Evolutionary conservation across 768 basidiomycete species (phyloP).

Genomic region (Lentinus brumalis): DNA sequence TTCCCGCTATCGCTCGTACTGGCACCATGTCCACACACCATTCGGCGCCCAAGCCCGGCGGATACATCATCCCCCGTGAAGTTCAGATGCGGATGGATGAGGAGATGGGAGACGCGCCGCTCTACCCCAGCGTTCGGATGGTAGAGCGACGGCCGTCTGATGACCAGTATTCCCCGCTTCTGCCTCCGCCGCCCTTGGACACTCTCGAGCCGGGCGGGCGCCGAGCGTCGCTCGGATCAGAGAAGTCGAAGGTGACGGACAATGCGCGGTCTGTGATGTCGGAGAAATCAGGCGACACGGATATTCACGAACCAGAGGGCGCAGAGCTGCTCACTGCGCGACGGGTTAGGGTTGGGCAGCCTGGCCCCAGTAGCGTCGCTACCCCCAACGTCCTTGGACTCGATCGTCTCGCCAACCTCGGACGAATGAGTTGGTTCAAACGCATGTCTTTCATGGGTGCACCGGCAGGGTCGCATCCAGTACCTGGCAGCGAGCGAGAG

Average conservation of each 20-base stretch:
- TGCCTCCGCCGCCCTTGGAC: constrained; percentile 41
- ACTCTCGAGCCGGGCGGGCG: constrained; percentile 25
- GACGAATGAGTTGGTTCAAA: constrained; percentile 64
- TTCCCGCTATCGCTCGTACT: constrained; percentile 25
- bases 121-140: constrained; percentile 30
- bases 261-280: constrained; percentile 30
- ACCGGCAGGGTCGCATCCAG: constrained; percentile 5
- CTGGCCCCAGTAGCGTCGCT: constrained; percentile 23
- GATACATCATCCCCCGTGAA: constrained; percentile 40
- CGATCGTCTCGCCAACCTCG: constrained; percentile 45
- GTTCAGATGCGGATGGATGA: constrained; percentile 38
- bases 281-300: constrained; percentile 32
- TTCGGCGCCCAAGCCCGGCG: constrained; percentile 32
- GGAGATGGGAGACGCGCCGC: constrained; percentile 28
- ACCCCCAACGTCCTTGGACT: constrained; percentile 41
- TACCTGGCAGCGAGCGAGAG: background rate
- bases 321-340: constrained; percentile 55
- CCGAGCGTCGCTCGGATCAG: constrained; percentile 13
- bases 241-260: constrained; percentile 12
- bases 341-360: constrained; percentile 41
- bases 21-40: constrained; percentile 16
- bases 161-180: constrained; percentile 36
- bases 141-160: constrained; percentile 23
- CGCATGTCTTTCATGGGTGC: constrained; percentile 29
- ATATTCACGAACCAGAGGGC: constrained; percentile 42